A percentile compares a stretch with the other conserved stretches of the same genome.
phyloP scores from a whole-genome alignment of 345 rosid species.

The Salix arbutifolia region DNA sequence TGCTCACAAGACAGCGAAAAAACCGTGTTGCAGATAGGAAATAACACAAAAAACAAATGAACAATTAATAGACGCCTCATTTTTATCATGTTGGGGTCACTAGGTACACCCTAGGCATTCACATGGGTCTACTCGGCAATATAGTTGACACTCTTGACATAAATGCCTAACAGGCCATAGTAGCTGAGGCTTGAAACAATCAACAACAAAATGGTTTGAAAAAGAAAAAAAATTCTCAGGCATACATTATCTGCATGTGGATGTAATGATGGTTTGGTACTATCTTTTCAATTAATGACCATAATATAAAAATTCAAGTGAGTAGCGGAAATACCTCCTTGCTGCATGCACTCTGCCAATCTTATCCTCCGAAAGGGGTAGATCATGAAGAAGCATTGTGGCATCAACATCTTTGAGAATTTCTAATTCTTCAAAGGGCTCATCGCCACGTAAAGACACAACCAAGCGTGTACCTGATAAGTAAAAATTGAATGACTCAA shows the following conservation, averaged over 20 bases:
- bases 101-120: neutral
- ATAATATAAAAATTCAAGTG: neutral
- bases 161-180: neutral
- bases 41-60: neutral
- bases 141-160: neutral
- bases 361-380: constrained; percentile 69
- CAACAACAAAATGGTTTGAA: neutral
- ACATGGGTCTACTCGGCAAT: no score
- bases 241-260: neutral
- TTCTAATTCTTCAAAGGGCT: constrained; percentile 69
- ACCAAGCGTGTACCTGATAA: constrained; percentile 83
- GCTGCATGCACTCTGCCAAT: constrained; percentile 91
- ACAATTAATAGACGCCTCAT: neutral
- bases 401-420: constrained; percentile 64
- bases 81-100: neutral
- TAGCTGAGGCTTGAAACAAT: neutral
- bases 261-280: neutral
- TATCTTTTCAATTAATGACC: neutral
- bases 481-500: constrained; percentile 3
- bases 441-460: constrained; percentile 78
- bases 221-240: neutral
- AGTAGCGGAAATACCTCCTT: constrained; percentile 57
- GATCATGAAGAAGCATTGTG: constrained; percentile 78
- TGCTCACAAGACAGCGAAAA: neutral
- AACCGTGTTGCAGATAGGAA: neutral